Conservation (phyloP, 2,329 filamentous ascomycete genomes). For the Beauveria australis region DNA sequence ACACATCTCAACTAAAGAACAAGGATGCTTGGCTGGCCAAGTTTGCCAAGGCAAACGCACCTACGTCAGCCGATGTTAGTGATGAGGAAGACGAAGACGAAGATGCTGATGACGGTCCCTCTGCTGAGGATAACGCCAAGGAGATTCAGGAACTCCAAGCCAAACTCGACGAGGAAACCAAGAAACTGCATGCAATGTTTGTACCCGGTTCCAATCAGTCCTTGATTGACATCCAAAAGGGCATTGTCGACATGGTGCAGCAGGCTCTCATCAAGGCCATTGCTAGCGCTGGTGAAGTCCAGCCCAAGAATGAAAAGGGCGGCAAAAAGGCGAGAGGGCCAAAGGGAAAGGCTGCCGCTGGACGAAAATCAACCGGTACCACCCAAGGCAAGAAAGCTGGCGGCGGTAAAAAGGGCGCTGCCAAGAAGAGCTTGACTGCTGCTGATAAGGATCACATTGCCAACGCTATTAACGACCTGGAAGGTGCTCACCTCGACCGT, state of each 20-base stretch:
- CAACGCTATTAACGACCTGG: conserved; percentile 72
- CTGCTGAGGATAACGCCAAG: conserved; percentile 32
- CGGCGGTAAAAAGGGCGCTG: conserved; percentile 35
- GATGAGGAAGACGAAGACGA: conserved; percentile 66
- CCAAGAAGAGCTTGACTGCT: conserved; percentile 52
- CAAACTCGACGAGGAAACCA: conserved; percentile 47
- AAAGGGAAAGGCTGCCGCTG: conserved; percentile 40
- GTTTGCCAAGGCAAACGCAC: conserved; percentile 49
- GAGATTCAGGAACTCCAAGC: conserved; percentile 43
- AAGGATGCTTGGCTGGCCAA: conserved; percentile 76
- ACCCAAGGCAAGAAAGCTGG: conserved; percentile 30
- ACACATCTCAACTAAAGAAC: conserved; percentile 65
- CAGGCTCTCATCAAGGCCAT: conserved; percentile 68
- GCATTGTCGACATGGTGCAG: conserved; percentile 57
- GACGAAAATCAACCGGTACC: conserved; percentile 35
- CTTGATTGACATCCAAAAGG: conserved; percentile 49
- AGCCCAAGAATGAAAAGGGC: conserved; percentile 50
- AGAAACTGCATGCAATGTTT: conserved; percentile 46
- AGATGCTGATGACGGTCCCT: conserved; percentile 39
- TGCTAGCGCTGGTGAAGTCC: conserved; percentile 46
- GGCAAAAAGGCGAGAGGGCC: conserved; percentile 45
- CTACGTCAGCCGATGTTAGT: conserved; percentile 54
- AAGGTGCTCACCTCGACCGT: conserved; percentile 66
- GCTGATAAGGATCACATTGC: conserved; percentile 90
- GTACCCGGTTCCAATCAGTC: conserved; percentile 44